Base-by-base conservation (phyloP, 768 basidiomycete genomes). In the Trametes villosa region DNA sequence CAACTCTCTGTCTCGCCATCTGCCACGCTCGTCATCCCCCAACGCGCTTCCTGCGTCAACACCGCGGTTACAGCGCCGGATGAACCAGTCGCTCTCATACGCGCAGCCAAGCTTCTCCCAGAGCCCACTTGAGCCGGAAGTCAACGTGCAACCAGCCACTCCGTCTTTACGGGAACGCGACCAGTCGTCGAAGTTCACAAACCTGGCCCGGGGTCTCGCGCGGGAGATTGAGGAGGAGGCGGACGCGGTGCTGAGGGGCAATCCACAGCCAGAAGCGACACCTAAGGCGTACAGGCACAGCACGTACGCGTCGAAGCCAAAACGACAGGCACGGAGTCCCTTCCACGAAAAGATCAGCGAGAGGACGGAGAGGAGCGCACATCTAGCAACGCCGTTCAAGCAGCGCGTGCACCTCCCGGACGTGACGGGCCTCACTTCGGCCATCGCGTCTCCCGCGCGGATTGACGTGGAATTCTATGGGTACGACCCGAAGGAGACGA, bases 371-470 rank as follows among this genome's bases (percentile, higher is more conserved):
- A 48, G 31, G 33, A 36, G 22, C 20, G 33, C 60, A 22, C 59
- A 50, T 31, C 48, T 57, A 17, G 46, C 24, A 7, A 69, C 68
- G 0, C 70, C 68, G 12, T 63, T 60, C 63, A 70, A 66, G 44
- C 59, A 59, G 13, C 65, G 63, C 15, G 50, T 92, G 20, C 82
- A 87, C 50, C 75, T 93, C 2, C 92, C 92, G 1, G 93, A 94
- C 66, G 85, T 95, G 4, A 95, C 93, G 9, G 93, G 92, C 0
- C 72, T 94, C 11, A 94, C 91, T 0, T 87, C 80, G 44, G 92
- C 89, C 0, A 86, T 93, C 15, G 84, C 85, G 52, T 89, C 89
- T 4, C 92, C 93, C 1, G 83, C 85, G 0, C 88, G 83, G 64
- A 75, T 75, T 3, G 79, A 79, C 17, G 64, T 79, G 15, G 79